phyloP scores from a whole-genome alignment of 2,329 filamentous ascomycete genomes.

The Fusarium sp. region DNA sequence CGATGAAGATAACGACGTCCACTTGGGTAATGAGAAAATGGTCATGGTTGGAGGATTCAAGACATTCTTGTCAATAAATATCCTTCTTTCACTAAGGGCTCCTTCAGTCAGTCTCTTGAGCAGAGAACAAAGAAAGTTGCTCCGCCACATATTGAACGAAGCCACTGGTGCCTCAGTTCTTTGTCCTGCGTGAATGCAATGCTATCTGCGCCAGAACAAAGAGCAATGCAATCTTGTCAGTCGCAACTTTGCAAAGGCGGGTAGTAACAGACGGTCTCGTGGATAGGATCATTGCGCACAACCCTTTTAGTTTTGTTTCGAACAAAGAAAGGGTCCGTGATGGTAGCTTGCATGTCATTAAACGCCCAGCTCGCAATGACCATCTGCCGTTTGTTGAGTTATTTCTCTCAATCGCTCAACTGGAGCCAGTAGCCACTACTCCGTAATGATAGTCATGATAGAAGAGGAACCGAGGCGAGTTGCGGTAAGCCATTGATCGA shows the following conservation, averaged over 20 bases:
- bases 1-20: background rate
- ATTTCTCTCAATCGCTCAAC: constrained; percentile 1
- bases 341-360: constrained; percentile 9
- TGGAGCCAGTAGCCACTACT: background rate
- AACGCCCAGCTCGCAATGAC: constrained; percentile 5
- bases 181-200: constrained; percentile 27
- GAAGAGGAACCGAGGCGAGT: constrained; percentile 11
- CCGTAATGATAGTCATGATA: background rate
- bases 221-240: background rate
- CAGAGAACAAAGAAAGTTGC: constrained; percentile 41
- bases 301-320: constrained; percentile 26
- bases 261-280: background rate
- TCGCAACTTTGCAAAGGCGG: constrained; percentile 1
- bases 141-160: constrained; percentile 11
- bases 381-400: constrained; percentile 1
- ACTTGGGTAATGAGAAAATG: constrained; percentile 2
- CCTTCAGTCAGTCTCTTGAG: constrained; percentile 1
- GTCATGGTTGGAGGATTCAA: background rate
- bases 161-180: constrained; percentile 21
- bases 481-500: constrained; percentile 6
- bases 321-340: constrained; percentile 33
- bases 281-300: constrained; percentile 5
- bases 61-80: background rate
- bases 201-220: constrained; percentile 26
- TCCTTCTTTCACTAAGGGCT: background rate